Base-by-base conservation (phyloP, 2,329 filamentous ascomycete genomes). In the Coleophoma crateriformis region DNA sequence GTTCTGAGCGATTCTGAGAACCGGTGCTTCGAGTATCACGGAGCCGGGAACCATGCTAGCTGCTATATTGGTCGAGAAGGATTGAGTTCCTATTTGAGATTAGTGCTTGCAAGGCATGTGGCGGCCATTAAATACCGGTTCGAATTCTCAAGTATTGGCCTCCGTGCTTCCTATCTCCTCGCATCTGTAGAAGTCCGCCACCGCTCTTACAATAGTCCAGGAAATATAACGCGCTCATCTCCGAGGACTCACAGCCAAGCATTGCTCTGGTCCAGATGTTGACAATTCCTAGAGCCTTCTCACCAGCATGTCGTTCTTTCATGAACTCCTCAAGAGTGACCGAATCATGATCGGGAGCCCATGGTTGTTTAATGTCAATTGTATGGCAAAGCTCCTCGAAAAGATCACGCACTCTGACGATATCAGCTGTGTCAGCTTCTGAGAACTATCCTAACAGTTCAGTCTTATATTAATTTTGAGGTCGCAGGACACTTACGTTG, bases 151-250 rank as follows among this genome's bases (percentile, higher is more conserved):
- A 17, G 33, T 49, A 45, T 34, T 49, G 47, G 22, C 71, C 79
- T 6, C 78, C 79, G 33, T 69, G 57, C 48, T 74, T 72, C n/a
- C 64, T 57, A 55, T 81, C 78, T 1, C 74, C 77, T 0, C 73
- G 66, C 71, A 81, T 77, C 40, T 71, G 64, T 49, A 76, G 48
- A 1, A 81, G 62, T 0, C 79, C 78, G 3, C 71, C 71, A 2
- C 74, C 74, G 4, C 68, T 70, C 55, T 72, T 74, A 67, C 74
- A 75, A 63, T 81, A 80, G 57, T 77, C 68, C 19, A 82, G 64
- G 55, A 82, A 78, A 57, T 65, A 81, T 1, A 77, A 57, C 0
- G 77, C 76, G 3, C 70, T 74, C 2, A 79, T 55, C 19, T 81
- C 75, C 3, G 45, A 48, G 0, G 75, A 70, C 38, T 77, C 72